Evolutionary conservation across 2,329 filamentous ascomycete species (phyloP).

Genomic region (Truncatella angustata): DNA sequence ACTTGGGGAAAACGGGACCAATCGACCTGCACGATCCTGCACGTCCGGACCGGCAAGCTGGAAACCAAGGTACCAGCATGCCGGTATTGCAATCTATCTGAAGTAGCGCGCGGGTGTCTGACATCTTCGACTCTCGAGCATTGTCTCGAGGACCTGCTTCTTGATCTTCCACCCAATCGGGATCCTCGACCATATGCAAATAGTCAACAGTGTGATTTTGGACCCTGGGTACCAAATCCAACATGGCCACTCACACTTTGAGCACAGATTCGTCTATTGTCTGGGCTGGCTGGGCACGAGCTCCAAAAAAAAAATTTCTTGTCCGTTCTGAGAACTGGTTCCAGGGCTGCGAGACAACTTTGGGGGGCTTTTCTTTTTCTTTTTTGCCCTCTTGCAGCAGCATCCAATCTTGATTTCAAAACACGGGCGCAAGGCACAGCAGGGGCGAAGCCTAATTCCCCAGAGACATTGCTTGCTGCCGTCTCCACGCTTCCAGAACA

Average conservation of each 20-base stretch:
- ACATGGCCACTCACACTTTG: too few species aligned
- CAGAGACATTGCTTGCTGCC: not conserved
- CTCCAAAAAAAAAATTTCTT: too few species aligned
- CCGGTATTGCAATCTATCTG: conserved; percentile 1
- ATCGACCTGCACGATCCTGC: not conserved
- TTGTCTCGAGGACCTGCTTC: conserved; percentile 2
- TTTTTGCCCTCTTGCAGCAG: too few species aligned
- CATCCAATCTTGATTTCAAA: too few species aligned
- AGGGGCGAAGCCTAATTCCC: not conserved
- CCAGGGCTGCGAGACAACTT: too few species aligned
- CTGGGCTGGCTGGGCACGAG: too few species aligned
- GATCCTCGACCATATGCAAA: not conserved
- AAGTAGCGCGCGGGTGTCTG: not conserved
- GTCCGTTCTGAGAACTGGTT: too few species aligned
- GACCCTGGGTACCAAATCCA: too few species aligned
- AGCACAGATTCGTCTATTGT: too few species aligned
- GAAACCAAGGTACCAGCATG: not conserved
- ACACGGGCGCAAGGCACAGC: too few species aligned
- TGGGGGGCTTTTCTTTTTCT: too few species aligned
- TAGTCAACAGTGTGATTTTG: too few species aligned
- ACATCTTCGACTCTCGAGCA: not conserved
- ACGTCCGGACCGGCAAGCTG: not conserved
- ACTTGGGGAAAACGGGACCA: not conserved
- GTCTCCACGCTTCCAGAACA: not conserved
- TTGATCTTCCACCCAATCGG: not conserved